Evolutionary conservation across 345 rosid species (phyloP), one percentile per base, ranked within the genome.

Genomic region (Adansonia digitata): DNA sequence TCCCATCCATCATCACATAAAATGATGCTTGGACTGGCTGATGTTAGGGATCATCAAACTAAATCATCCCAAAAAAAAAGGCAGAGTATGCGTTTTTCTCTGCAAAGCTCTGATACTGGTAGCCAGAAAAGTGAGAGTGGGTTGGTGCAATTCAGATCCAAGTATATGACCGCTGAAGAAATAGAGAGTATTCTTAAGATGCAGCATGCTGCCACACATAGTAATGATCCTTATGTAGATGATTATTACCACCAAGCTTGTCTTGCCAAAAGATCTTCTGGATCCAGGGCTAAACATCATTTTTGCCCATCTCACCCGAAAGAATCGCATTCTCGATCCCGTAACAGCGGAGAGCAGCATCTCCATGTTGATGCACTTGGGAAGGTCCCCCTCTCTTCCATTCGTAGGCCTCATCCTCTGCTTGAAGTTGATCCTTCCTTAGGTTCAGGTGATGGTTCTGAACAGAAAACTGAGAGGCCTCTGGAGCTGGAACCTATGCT

Each of bases 211-310:
- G 85, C 93, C 29, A 86, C 91, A 0, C 97, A 95, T 83, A 82
- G 89, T 76, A 93, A 76, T 70, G 98, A 93, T 73, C 94, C 93
- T 3, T 95, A 95, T 53, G 69, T 91, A 24, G 93, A 93, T 83
- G 99, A 95, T 84, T 95, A 95, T 76, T 95, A 95, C 81, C 97
- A 91, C 76, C 99, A 91, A 85, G 99, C 99, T 78, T 80, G 88
- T 57, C 94, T 95, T 75, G 90, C 90, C 2, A 89, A 87, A 77
- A 88, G 78, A 45, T 82, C 89, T 26, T 4, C 85, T 0, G 97
- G 92, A 59, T 81, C 95, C n/a, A 86, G 92, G 82, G 17, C 46
- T 8, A 90, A 88, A 82, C 73, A 75, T 46, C 90, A 83, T 22
- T 91, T 95, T 81, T 91, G 78, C 82, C 99, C 99, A 46, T 84